Base-by-base conservation (phyloP, 768 basidiomycete species). In the Rubroboletus pulcherrimus region DNA sequence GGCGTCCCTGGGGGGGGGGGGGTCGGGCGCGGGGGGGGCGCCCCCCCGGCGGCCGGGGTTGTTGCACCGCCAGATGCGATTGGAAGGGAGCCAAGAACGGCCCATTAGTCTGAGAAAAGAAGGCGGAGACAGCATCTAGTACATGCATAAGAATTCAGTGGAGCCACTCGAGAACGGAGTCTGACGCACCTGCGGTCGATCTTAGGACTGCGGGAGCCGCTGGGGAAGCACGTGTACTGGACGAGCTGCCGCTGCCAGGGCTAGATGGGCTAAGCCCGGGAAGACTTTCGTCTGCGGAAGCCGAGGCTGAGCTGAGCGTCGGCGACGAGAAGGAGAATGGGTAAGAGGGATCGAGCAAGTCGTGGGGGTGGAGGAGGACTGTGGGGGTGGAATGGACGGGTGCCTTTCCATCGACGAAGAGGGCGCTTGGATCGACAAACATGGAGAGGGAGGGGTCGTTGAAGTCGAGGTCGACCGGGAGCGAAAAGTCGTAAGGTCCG, bases 361-460 rank as follows among this genome's bases (percentile, higher is more conserved):
- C 71, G 17, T 69, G 66, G 1, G 68, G 69, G 2, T 70, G 69
- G 43, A 71, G 39, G 19, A 64, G 70, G 19, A 57, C 45, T 5
- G 43, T 7, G 19, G 59, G 46, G 6, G 44, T 1, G 14, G 62
- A 49, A 60, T 72, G 55, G 5, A 52, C 4, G 46, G 60, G 37
- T 2, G 45, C 48, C 43, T 70, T 71, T 14, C 64, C 61, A 31
- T 75, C 67, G 51, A 79, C 45, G 17, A 69, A 82, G 63, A 88
- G 86, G 12, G 89, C 71, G 60, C 75, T 83, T 31, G 89, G 87
- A 55, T 90, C 85, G 51, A 90, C 78, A 1, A 80, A 78, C 61
- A 84, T 78, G 19, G 79, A 71, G 33, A 71, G 37, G 19, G 65
- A 59, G 2, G 65, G 57, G 4, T 81, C 78, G 66, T 77, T 74